These are phyloP conservation scores for Leptographium wingfieldii DNA, from an alignment of 2,329 filamentous ascomycete species.

Conservation along the genomic window DNA sequence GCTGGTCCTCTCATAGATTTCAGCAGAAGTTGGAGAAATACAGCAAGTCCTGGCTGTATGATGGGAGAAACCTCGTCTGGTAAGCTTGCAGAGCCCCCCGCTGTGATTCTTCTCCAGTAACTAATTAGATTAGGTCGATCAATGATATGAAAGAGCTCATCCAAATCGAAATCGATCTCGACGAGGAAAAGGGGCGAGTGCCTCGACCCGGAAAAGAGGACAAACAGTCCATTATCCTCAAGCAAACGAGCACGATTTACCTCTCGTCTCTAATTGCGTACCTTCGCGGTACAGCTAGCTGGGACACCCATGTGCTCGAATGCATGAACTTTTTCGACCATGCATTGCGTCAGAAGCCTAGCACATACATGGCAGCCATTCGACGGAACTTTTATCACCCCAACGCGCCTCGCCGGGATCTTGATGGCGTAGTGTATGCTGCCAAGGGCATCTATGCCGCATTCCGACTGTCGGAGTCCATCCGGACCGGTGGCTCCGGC, in stretches of 20 bases:
- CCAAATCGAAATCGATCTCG: conserved; percentile 56
- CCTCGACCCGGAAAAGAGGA: conserved; percentile 26
- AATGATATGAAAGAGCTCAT: conserved; percentile 29
- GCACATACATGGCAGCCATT: conserved; percentile 52
- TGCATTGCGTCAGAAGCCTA: conserved; percentile 68
- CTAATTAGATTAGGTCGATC: conserved; percentile 20
- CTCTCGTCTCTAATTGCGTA: conserved; percentile 56
- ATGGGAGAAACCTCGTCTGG: conserved; percentile 83
- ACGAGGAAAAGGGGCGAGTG: conserved; percentile 39
- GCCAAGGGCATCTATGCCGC: conserved; percentile 86
- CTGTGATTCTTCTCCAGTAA: background rate
- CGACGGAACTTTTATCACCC: conserved; percentile 72
- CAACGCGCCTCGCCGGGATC: conserved; percentile 31
- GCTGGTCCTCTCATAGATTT: conserved; percentile 57
- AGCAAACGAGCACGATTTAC: conserved; percentile 53
- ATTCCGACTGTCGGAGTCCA: conserved; percentile 56
- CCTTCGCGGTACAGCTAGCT: conserved; percentile 43
- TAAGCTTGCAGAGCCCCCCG: conserved; percentile 23
- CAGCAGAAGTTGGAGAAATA: conserved; percentile 39
- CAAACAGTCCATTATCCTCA: conserved; percentile 48
- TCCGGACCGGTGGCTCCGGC: conserved; percentile 35
- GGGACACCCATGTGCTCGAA: conserved; percentile 58
- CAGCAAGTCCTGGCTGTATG: conserved; percentile 52
- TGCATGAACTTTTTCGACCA: conserved; percentile 86
- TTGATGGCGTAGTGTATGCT: conserved; percentile 51